Evolutionary conservation across 2,329 filamentous ascomycete species (phyloP).

Genomic region (Macrophomina pseudophaseolina): DNA sequence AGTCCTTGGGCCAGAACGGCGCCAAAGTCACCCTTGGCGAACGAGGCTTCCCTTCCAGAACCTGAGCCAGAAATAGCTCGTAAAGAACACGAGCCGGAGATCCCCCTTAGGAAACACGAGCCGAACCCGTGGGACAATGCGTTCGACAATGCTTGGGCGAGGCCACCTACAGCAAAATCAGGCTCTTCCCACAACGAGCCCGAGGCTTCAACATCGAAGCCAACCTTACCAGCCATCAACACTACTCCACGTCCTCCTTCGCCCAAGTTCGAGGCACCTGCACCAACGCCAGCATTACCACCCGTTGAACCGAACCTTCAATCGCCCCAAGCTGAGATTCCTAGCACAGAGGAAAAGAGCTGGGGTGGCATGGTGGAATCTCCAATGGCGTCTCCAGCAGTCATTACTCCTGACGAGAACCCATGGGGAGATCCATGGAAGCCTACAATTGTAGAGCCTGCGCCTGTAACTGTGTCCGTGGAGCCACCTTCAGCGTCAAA

Average conservation of each 20-base stretch:
- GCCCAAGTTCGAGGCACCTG: not conserved
- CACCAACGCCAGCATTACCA: not conserved
- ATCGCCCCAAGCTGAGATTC: not conserved
- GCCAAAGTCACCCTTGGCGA: slow-evolving; percentile 15
- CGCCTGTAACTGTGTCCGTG: slow-evolving; percentile 9
- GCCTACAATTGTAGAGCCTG: not conserved
- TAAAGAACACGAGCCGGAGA: slow-evolving; percentile 23
- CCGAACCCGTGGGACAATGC: slow-evolving; percentile 24
- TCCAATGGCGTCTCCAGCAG: slow-evolving; percentile 19
- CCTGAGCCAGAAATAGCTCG: slow-evolving; percentile 19
- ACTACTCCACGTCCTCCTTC: not conserved
- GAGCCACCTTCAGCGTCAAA: slow-evolving; percentile 17
- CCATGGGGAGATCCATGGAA: slow-evolving; percentile 24
- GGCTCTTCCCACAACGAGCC: not conserved
- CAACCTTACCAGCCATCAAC: not conserved
- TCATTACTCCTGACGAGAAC: slow-evolving; percentile 19
- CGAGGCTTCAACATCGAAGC: not conserved
- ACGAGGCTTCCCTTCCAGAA: slow-evolving; percentile 5
- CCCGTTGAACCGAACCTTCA: not conserved
- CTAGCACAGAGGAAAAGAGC: not conserved
- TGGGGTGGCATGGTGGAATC: slow-evolving; percentile 8
- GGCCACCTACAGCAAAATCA: slow-evolving; percentile 20
- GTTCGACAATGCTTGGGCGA: slow-evolving; percentile 17
- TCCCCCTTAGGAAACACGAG: slow-evolving; percentile 18
- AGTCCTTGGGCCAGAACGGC: slow-evolving; percentile 14